These are phyloP conservation scores for Sphaerostilbella broomeana DNA, from an alignment of 2,329 filamentous ascomycete species.

Conservation along the genomic window DNA sequence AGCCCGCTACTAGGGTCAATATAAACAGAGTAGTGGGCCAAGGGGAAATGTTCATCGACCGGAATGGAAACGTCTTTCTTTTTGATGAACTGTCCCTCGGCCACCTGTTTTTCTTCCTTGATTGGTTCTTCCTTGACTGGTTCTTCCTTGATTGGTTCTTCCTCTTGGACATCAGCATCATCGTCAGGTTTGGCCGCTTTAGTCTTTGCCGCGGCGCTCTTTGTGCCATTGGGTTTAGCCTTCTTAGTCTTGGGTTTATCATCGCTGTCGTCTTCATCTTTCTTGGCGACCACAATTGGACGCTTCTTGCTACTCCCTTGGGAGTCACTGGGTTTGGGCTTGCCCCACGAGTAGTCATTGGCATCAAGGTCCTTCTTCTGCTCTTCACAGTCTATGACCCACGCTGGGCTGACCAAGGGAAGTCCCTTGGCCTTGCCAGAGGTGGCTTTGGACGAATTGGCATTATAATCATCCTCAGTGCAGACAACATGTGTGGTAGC, in stretches of 20 bases:
- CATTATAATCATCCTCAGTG: slow-evolving; percentile 46
- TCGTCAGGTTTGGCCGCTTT: slow-evolving; percentile 26
- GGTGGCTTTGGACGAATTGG: slow-evolving; percentile 44
- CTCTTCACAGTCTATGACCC: slow-evolving; percentile 52
- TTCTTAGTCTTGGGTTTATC: slow-evolving; percentile 8
- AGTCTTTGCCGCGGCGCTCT: slow-evolving; percentile 19
- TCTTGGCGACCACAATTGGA: slow-evolving; percentile 14
- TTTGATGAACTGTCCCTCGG: slow-evolving; percentile 41
- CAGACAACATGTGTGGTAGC: slow-evolving; percentile 52
- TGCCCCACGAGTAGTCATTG: slow-evolving; percentile 23
- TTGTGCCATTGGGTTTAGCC: slow-evolving; percentile 20
- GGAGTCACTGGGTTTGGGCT: slow-evolving; percentile 17
- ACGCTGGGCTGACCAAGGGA: slow-evolving; percentile 52
- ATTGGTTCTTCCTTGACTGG: slow-evolving; percentile 32
- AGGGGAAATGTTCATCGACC: slow-evolving; percentile 40
- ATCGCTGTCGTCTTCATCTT: slow-evolving; percentile 2
- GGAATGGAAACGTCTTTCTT: slow-evolving; percentile 41
- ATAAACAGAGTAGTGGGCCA: slow-evolving; percentile 48
- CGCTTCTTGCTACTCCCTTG: slow-evolving; percentile 17
- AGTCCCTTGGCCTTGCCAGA: slow-evolving; percentile 41
- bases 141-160: slow-evolving; percentile 28
- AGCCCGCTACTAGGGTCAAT: slow-evolving; percentile 54
- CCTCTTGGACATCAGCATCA: slow-evolving; percentile 18
- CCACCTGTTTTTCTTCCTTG: slow-evolving; percentile 30
- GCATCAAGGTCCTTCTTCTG: slow-evolving; percentile 20